Evolutionary conservation across 2,329 filamentous ascomycete species (phyloP), one percentile per base, ranked within the genome.

Genomic region (Ascocoryne sarcoides): DNA sequence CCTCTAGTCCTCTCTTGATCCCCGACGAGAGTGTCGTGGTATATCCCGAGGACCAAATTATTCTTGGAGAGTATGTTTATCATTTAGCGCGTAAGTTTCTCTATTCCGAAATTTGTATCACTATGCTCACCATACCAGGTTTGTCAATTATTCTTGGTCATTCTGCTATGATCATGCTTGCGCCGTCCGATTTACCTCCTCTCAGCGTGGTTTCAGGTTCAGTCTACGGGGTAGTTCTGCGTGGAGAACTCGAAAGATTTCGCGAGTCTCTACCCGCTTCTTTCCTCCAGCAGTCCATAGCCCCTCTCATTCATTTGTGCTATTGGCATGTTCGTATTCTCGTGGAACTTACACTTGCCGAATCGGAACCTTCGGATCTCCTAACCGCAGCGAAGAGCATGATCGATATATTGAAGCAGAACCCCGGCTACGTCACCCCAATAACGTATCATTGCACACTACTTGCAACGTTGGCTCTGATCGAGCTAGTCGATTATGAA

Each of bases 311-410:
- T 2, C 75, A 82, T 50, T 66, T 86, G 17, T 73, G 73, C 14
- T 85, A 83, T 60, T 84, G 82, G 73, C 79, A 85, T 57, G 70
- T 75, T 49, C 75, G 78, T 45, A 67, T 85, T 7, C 65, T 86
- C 14, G 68, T 76, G 8, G 75, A 78, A 37, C 67, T 84, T 2
- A 65, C 79, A 39, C 73, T 71, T 28, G 70, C 75, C 1, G 68
- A 67, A 9, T 66, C 71, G 1, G 71, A 73, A 30, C 67, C 75
- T 0, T 62, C 67, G 2, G 73, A 82, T 43, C 67, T 80, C 12
- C 62, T 83, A 15, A 76, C 73, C 59, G 71, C 77, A 4, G 75
- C 75, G 18, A 68, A 69, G 44, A 71, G 79, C 51, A 68, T 79
- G 4, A 68, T 73, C 29, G 65, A 65, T n/a, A 66, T 83, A 36